phyloP scores from a whole-genome alignment of 768 basidiomycete genomes.

The Rossbeevera mucosa region DNA sequence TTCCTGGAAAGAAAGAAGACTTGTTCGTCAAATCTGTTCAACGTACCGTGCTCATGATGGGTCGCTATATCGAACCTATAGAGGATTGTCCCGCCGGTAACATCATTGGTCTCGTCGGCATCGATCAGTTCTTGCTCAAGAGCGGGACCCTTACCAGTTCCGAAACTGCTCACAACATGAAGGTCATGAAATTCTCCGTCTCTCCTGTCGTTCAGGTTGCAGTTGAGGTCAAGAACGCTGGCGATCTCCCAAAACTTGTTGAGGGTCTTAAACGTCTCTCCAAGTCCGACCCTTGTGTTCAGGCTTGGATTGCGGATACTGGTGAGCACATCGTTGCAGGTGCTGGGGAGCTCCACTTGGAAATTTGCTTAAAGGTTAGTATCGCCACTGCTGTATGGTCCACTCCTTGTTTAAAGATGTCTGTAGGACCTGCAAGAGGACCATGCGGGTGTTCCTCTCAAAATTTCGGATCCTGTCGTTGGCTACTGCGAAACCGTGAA shows the following conservation, averaged over 20 bases:
- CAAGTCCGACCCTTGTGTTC: conserved; percentile 99
- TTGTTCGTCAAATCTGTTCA: conserved; percentile 97
- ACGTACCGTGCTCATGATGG: conserved; percentile 99
- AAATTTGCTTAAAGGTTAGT: conserved; percentile 94
- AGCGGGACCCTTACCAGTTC: conserved; percentile 96
- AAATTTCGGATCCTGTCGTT: conserved; percentile 96
- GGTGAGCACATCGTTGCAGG: conserved; percentile 99
- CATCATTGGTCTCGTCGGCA: conserved; percentile 98
- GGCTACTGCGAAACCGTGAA: conserved; percentile 97
- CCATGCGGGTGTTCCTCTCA: conserved; percentile 98
- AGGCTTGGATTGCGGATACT: conserved; percentile 85
- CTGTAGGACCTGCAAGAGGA: conserved; percentile 95
- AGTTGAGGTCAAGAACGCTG: conserved; percentile 99
- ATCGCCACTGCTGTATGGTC: background rate
- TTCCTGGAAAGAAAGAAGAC: conserved; percentile 98
- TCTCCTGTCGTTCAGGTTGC: conserved; percentile 99
- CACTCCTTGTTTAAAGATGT: background rate
- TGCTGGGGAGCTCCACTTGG: conserved; percentile 98
- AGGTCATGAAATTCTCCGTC: conserved; percentile 99
- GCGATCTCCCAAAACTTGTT: conserved; percentile 98
- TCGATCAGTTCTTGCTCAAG: conserved; percentile 99
- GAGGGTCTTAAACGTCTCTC: conserved; percentile 99
- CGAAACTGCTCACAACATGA: conserved; percentile 99
- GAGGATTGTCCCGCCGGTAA: conserved; percentile 99
- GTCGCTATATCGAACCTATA: conserved; percentile 95